Percentiles rank a stretch among this genome's conserved stretches.
Evolutionary conservation across 2,329 filamentous ascomycete genomes (phyloP).

Genomic region (Rasamsonia emersonii): DNA sequence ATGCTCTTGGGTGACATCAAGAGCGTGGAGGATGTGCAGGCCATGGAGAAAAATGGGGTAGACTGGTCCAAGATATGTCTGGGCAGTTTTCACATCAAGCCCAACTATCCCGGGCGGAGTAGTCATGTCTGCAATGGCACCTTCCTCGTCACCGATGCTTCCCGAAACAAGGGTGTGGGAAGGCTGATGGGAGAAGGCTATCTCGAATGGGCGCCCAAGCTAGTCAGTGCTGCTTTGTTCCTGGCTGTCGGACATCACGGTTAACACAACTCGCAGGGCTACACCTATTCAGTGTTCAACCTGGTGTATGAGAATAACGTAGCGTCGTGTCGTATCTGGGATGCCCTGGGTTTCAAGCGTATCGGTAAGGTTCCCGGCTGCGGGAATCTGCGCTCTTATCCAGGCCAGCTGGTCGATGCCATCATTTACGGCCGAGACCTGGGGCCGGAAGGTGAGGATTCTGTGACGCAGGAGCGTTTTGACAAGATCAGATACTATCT

Average conservation of each 20-base stretch:
- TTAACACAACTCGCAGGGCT: constrained; percentile 50
- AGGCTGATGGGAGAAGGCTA: constrained; percentile 69
- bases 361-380: constrained; percentile 73
- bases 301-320: constrained; percentile 91
- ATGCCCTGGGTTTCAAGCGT: constrained; percentile 83
- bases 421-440: constrained; percentile 66
- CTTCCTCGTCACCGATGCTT: constrained; percentile 65
- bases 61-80: constrained; percentile 78
- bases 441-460: constrained; percentile 62
- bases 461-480: constrained; percentile 90
- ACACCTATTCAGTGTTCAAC: constrained; percentile 90
- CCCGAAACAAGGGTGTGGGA: constrained; percentile 65
- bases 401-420: constrained; percentile 61
- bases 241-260: neutral
- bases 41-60: constrained; percentile 44
- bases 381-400: constrained; percentile 61
- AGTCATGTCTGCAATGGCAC: constrained; percentile 77
- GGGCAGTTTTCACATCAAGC: constrained; percentile 89
- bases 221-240: constrained; percentile 30
- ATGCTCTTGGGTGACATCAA: constrained; percentile 75
- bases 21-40: constrained; percentile 46
- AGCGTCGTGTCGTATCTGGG: constrained; percentile 83
- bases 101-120: constrained; percentile 83
- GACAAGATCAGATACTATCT: constrained; percentile 98
- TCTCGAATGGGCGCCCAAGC: constrained; percentile 64